Evolutionary conservation across 768 basidiomycete genomes (phyloP), one percentile per base, ranked within the genome.

Genomic region (Leccinum aurantiacum): DNA sequence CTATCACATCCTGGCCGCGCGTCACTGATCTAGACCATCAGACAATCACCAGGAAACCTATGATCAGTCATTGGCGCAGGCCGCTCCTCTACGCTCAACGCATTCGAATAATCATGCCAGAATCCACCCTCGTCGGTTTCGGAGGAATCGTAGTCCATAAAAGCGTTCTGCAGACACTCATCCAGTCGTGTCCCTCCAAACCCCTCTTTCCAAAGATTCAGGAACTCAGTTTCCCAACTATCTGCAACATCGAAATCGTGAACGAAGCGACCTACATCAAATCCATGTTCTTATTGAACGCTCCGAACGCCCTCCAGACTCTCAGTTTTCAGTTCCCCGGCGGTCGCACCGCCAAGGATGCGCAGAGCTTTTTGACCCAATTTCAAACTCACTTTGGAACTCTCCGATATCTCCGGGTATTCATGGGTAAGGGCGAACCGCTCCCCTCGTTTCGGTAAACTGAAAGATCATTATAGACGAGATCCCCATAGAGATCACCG

Each of bases 181-280:
- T 65, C n/a, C 57, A 69, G 11, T 62, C 67, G 3, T 69, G 68
- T 17, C 67, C 67, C 2, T 61, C 60, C 52, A 59, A 58, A 27
- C 64, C 68, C 13, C 19, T 67, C 13, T 62, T 69, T 24, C 65
- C 62, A 17, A 69, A 67, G 46, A 65, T 69, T 2, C 65, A 69
- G 60, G 68, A 69, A 46, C 68, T 69, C 31, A 44, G 37, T 5
- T 60, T 59, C 11, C 17, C 58, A 1, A 56, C 57, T 2, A 57
- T 70, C 5, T 70, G 65, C 38, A 69, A 67, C 58, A 63, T 69
- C 15, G 31, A 56, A 35, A 55, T 67, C 55, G 52, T 60, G 7
- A 59, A 66, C 19, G 53, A 47, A 11, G 35, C 59, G 17, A 60
- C 58, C 0, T 68, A 68, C 48, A 56, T 55, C 2, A 60, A 58